phyloP scores from a whole-genome alignment of 1,139 yeast genomes.

The Pichia sp. region DNA sequence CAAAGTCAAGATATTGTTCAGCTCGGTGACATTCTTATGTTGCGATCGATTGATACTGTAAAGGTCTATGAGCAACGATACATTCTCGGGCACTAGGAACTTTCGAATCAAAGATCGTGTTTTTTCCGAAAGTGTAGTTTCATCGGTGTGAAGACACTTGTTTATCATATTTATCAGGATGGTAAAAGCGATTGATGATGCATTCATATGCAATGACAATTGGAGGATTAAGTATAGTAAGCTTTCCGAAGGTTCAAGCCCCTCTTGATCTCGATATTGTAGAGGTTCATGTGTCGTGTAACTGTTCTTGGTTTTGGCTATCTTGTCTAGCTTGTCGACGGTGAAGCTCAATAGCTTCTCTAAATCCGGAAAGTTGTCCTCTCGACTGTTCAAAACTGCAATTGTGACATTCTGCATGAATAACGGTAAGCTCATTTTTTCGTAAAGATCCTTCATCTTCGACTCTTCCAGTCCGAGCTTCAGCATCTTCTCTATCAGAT shows the following conservation, averaged over 20 bases:
- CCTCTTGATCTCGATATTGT: neutral
- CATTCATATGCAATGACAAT: neutral
- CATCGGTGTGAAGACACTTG: neutral
- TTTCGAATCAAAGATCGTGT: neutral
- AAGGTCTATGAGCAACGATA: slow-evolving; percentile 6
- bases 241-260: neutral
- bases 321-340: neutral
- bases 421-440: neutral
- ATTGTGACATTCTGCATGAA: slow-evolving; percentile 6
- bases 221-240: neutral
- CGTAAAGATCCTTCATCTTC: neutral
- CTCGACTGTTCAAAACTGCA: neutral
- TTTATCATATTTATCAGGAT: slow-evolving; percentile 3
- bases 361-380: neutral
- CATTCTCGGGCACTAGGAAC: neutral
- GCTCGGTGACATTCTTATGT: slow-evolving; percentile 7
- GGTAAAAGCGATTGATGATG: neutral
- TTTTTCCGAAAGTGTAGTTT: neutral
- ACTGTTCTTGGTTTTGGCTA: neutral
- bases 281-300: neutral
- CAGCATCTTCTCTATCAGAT: neutral
- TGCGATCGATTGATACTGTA: slow-evolving; percentile 8
- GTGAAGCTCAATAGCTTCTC: neutral
- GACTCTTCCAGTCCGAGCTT: neutral
- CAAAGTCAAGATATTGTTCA: slow-evolving; percentile 14